These are phyloP conservation scores for Coffea canephora DNA, from an alignment of 257 asterid species.

Conservation along the genomic window DNA sequence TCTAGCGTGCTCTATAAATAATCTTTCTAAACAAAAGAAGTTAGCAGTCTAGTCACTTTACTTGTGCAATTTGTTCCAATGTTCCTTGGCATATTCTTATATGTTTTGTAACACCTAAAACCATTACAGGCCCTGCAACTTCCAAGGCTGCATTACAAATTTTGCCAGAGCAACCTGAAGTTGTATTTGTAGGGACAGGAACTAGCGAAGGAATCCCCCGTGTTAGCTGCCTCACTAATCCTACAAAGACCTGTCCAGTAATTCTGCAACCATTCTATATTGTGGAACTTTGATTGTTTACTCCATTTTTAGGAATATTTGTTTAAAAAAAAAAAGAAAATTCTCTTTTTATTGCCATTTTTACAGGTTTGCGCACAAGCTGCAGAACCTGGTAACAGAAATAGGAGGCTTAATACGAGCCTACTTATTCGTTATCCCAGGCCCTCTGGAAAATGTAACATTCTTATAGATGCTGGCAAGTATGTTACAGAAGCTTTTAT, in stretches of 20 bases:
- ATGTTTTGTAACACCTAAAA: background rate
- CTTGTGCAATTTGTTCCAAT: background rate
- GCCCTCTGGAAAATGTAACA: slow-evolving; percentile 60
- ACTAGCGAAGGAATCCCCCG: slow-evolving; percentile 99
- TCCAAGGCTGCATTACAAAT: slow-evolving; percentile 31
- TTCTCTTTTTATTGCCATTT: slow-evolving; percentile 1
- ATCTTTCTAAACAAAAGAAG: background rate
- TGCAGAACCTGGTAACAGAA: slow-evolving; percentile 65
- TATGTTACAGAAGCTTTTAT: slow-evolving; percentile 40
- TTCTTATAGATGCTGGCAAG: slow-evolving; percentile 98
- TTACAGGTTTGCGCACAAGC: slow-evolving; percentile 87
- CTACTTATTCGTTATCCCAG: slow-evolving; percentile 65
- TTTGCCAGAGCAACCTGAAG: slow-evolving; percentile 55
- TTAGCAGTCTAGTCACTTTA: background rate
- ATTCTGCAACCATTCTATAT: slow-evolving; percentile 22
- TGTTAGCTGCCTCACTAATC: slow-evolving; percentile 95
- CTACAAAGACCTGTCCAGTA: slow-evolving; percentile 67
- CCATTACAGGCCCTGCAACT: slow-evolving; percentile 45
- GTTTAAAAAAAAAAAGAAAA: background rate
- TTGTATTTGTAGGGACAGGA: slow-evolving; percentile 84
- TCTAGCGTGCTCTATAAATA: background rate
- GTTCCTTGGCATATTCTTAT: background rate
- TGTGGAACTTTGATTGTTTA: background rate
- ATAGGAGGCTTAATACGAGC: slow-evolving; percentile 93
- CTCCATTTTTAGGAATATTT: background rate